Base-by-base conservation (phyloP, 2,329 filamentous ascomycete species). In the Penicillium polonicum region DNA sequence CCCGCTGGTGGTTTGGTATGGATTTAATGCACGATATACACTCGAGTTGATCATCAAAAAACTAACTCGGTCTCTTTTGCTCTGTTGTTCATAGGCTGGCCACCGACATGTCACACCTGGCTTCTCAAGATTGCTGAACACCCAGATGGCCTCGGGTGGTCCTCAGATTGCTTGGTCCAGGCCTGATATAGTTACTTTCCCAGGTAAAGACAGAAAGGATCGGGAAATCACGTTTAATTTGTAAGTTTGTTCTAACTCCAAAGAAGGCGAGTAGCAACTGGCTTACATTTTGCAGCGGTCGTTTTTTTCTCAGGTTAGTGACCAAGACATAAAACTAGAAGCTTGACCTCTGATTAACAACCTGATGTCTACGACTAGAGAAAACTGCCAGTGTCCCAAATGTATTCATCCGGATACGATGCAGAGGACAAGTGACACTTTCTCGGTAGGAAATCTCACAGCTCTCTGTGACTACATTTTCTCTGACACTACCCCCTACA, bases 401-500 rank as follows among this genome's bases (percentile, higher is more conserved):
- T 92, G 89, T 69, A 80, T 89, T 25, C 87, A 91, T 71, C 83
- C 83, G 56, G 83, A 86, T 60, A 92, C 89, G 5, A 85, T 81
- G 71, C 89, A 92, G 72, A 79, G 88, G 27, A 82, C 83, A 50
- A 79, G 89, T 55, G 82, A 91, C 66, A 90, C 86, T 0, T 90
- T 90, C 65, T 79, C 82, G 56, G 85, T 89, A 70, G 64, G 78
- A 15, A 29, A 21, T 19, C 10, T 49, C 15, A 15, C 35, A 13
- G 27, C 25, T 42, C 36, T 19, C 13, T 38, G 13, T 48, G 53
- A 3, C 19, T 17, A 31, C 48, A 57, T 25, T 33, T 17, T 25
- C 45, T 60, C 45, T 50, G 7, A 42, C 15, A 5, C 2, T 33
- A 21, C 8, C 13, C 9, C 5, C 44, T 23, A 10, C 21, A 86